Conservation (phyloP, 73 alveolate species). For the Stentor roeselii region DNA sequence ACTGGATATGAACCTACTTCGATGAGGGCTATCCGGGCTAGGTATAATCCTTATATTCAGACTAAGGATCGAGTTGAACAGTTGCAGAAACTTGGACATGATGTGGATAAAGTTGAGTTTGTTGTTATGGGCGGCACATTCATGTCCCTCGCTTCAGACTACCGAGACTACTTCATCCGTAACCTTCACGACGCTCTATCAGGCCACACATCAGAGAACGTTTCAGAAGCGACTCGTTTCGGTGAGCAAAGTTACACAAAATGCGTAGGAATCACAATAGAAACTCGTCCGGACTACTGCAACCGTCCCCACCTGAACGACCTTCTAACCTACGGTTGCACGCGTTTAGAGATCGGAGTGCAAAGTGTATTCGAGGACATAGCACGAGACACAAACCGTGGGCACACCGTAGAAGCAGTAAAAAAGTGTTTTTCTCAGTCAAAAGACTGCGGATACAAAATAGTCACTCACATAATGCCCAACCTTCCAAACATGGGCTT, state of each 20-base stretch:
- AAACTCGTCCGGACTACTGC: conserved; percentile 98
- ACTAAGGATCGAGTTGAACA: conserved; percentile 97
- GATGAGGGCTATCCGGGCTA: conserved; percentile 98
- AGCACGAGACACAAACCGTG: conserved; percentile 98
- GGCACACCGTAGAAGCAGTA: conserved; percentile 96
- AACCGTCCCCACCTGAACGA: conserved; percentile 88
- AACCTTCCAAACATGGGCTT: conserved; percentile 97
- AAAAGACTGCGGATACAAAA: conserved; percentile 95
- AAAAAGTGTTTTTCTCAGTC: conserved; percentile 85
- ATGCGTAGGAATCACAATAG: conserved; percentile 97
- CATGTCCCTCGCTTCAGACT: conserved; percentile 82
- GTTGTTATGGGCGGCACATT: conserved; percentile 99
- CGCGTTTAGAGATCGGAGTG: conserved; percentile 96
- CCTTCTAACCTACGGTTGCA: conserved; percentile 95
- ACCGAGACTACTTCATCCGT: conserved; percentile 97
- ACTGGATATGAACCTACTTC: conserved; percentile 99
- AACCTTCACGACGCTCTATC: conserved; percentile 97
- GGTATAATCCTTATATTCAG: conserved; percentile 94
- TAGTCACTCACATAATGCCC: conserved; percentile 98
- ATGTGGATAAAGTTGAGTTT: conserved; percentile 96
- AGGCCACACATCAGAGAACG: conserved; percentile 90
- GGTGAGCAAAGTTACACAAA: conserved; percentile 94
- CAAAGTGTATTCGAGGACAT: conserved; percentile 95
- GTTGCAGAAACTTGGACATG: conserved; percentile 96
- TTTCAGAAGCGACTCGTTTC: conserved; percentile 88